Evolutionary conservation across 2,329 filamentous ascomycete species (phyloP), one percentile per base, ranked within the genome.

Genomic region (Ilyonectria mors-panacis): DNA sequence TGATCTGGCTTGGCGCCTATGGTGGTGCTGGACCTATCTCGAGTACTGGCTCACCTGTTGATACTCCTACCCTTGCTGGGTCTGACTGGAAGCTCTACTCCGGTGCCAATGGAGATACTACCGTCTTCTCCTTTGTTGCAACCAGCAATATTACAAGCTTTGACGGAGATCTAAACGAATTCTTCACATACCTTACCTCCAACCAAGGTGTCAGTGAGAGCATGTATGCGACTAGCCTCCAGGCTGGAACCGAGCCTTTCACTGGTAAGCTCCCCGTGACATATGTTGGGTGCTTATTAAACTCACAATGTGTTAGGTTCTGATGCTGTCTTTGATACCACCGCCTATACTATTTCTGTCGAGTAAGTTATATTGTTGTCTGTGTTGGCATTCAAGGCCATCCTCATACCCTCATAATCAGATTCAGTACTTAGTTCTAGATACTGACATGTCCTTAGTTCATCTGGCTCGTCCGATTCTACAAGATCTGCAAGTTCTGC

Each of bases 1-100:
- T 91, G 89, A 83, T 91, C 73, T 91, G 89, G 89, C 81, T 90
- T 53, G 85, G 81, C 1, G 84, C 86, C 4, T 79, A 87, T 50
- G 88, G 88, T 44, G 87, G 86, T 61, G 88, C 88, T 1, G 86
- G 86, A 4, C 88, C 88, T 45, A 90, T 90, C 21, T 67, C 67
- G 7, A 55, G 58, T 44, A 67, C 64, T 9, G 57, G 60, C 28
- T 59, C 57, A 21, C 23, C 67, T 9, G 33, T 69, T 59, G 67
- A 61, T 3, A 89, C 85, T 1, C 80, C 84, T 6, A 87, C 81
- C 19, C 82, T 91, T 64, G 86, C 78, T 35, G 88, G 87, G 48
- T 77, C 80, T 26, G 78, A 73, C 26, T 92, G 86, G 84, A 84
- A 87, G 59, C 80, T 92, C 51, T 91, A 85, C 80, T 82, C 82